These are phyloP conservation scores for Magnolia sinica DNA, from an alignment of 164 flowering plant genomes.

Conservation along the genomic window DNA sequence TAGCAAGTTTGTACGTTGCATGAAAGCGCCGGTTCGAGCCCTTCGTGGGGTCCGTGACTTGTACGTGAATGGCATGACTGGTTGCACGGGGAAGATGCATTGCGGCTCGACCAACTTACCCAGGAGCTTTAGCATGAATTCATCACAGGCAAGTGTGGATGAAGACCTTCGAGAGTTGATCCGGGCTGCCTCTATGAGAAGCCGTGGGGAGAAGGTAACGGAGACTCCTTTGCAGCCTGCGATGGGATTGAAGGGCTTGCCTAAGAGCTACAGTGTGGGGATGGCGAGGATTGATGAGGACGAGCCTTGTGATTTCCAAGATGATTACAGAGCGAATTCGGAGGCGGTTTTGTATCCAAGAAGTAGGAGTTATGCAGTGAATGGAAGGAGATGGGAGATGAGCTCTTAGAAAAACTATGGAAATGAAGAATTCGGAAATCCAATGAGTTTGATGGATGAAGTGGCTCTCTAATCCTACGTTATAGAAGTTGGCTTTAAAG, in stretches of 20 bases:
- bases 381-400: slow-evolving; percentile 8
- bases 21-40: slow-evolving; percentile 11
- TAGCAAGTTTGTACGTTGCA: neutral
- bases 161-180: slow-evolving; percentile 1
- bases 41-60: slow-evolving; percentile 6
- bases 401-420: neutral
- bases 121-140: slow-evolving; percentile 7
- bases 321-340: slow-evolving; percentile 7
- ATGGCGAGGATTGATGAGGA: slow-evolving; percentile 80
- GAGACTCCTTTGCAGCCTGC: neutral
- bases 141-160: neutral
- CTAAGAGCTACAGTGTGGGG: slow-evolving; percentile 53
- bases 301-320: slow-evolving; percentile 38
- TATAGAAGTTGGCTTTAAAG: no score
- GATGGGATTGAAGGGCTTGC: slow-evolving; percentile 23
- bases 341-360: slow-evolving; percentile 33
- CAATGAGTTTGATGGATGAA: no score
- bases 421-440: neutral
- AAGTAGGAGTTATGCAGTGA: slow-evolving; percentile 54
- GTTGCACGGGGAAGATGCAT: neutral
- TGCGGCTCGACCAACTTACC: slow-evolving; percentile 3
- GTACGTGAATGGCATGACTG: slow-evolving; percentile 10
- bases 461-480: no score
- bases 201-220: neutral
- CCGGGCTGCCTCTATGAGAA: neutral